Evolutionary conservation across 208 protist species (phyloP).

Genomic region (Zelonia costaricensis): DNA sequence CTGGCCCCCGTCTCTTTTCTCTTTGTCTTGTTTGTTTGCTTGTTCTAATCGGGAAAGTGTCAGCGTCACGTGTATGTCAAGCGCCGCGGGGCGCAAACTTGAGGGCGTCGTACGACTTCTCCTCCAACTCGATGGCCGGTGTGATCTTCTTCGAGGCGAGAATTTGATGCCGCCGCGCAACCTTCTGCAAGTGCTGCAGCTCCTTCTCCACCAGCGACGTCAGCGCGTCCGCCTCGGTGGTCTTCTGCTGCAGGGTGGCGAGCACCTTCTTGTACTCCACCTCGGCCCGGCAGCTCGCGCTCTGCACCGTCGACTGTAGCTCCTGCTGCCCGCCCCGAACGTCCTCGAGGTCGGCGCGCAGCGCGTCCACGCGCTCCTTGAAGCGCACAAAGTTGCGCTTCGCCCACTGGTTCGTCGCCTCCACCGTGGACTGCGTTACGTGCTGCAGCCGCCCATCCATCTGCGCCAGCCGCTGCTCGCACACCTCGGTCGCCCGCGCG

Average conservation of each 20-base stretch:
- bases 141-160: conserved; percentile 45
- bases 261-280: conserved; percentile 72
- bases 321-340: conserved; percentile 41
- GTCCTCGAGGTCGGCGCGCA: conserved; percentile 33
- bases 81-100: conserved; percentile 20
- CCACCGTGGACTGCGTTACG: conserved; percentile 37
- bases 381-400: conserved; percentile 78
- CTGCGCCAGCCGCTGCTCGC: conserved; percentile 31
- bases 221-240: conserved; percentile 66
- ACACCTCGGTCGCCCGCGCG: conserved; percentile 5
- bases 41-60: no score
- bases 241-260: conserved; percentile 57
- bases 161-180: conserved; percentile 59
- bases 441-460: conserved; percentile 20
- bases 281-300: conserved; percentile 57
- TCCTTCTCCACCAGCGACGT: conserved; percentile 73
- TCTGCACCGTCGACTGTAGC: conserved; percentile 34
- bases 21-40: no score
- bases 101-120: conserved; percentile 17
- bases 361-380: conserved; percentile 68
- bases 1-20: no score
- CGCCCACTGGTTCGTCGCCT: conserved; percentile 64
- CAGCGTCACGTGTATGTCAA: no score
- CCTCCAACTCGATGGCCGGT: conserved; percentile 13
- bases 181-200: conserved; percentile 59